A percentile compares a stretch with the other conserved stretches of the same genome.
Evolutionary conservation across 805 yeast genomes (phyloP).

Genomic region (Saccharomycopsis schoenii): DNA sequence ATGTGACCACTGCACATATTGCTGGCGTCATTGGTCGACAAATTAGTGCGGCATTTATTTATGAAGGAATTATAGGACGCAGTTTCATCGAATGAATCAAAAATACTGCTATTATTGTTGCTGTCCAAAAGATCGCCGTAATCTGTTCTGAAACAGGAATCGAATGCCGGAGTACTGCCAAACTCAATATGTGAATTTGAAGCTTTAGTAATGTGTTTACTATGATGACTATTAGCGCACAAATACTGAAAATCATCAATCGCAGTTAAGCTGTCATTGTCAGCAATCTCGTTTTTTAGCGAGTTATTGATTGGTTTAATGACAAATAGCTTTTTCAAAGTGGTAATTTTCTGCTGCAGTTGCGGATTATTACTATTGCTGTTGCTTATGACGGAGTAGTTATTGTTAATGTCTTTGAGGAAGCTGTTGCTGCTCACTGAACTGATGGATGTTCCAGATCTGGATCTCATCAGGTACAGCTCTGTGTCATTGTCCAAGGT

Average conservation of each 20-base stretch:
- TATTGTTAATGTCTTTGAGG: not conserved
- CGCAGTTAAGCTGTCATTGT: conserved; percentile 4
- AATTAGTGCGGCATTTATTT: not conserved
- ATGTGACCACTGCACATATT: conserved; percentile 2
- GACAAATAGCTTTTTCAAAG: conserved; percentile 6
- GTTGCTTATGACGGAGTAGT: not conserved
- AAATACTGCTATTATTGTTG: not conserved
- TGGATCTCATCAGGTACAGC: not conserved
- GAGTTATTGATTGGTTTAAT: not conserved
- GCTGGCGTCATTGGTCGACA: not conserved
- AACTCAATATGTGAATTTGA: not conserved
- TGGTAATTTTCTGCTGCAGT: not conserved
- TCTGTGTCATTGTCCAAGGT: not conserved
- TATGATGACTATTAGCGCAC: not conserved
- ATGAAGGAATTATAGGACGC: not conserved
- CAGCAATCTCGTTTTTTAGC: not conserved
- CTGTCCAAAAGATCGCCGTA: not conserved
- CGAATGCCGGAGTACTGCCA: not conserved
- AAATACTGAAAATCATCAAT: conserved; percentile 6
- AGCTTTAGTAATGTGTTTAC: not conserved
- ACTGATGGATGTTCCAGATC: conserved; percentile 1
- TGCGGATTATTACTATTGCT: not conserved
- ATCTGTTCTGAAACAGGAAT: not conserved
- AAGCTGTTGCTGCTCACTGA: not conserved
- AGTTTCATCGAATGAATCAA: conserved; percentile 1